These are phyloP conservation scores for Psilocybe subaeruginosa DNA, from an alignment of 768 basidiomycete species.

Conservation along the genomic window DNA sequence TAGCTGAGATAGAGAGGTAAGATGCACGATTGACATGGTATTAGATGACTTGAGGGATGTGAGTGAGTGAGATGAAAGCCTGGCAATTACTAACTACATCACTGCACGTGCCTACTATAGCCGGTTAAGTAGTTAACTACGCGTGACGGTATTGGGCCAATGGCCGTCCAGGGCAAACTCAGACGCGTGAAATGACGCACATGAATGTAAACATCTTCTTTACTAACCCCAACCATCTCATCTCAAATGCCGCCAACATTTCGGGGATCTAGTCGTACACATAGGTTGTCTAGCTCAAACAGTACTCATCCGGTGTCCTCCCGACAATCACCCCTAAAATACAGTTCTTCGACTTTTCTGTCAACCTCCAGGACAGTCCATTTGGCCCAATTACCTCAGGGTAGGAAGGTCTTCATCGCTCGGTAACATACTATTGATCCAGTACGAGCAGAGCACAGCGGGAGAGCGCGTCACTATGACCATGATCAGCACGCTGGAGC, in stretches of 20 bases:
- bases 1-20: conserved; percentile 67
- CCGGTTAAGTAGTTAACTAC: not conserved
- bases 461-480: conserved; percentile 16
- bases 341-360: not conserved
- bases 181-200: not conserved
- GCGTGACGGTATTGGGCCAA: too few species aligned
- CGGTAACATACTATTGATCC: not conserved
- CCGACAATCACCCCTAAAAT: not conserved
- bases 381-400: not conserved
- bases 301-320: not conserved
- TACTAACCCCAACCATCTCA: not conserved
- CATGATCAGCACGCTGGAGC: conserved; percentile 45
- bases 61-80: not conserved
- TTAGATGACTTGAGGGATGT: not conserved
- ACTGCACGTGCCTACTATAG: too few species aligned
- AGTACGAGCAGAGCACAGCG: not conserved
- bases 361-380: not conserved
- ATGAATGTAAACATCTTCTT: not conserved
- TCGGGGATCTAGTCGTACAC: not conserved
- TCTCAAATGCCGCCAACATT: conserved; percentile 1
- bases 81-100: too few species aligned
- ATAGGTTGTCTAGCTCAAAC: not conserved
- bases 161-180: too few species aligned
- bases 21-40: conserved; percentile 52
- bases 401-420: not conserved